Base-by-base conservation (phyloP, 768 basidiomycete species). In the Suillus fuscotomentosus region DNA sequence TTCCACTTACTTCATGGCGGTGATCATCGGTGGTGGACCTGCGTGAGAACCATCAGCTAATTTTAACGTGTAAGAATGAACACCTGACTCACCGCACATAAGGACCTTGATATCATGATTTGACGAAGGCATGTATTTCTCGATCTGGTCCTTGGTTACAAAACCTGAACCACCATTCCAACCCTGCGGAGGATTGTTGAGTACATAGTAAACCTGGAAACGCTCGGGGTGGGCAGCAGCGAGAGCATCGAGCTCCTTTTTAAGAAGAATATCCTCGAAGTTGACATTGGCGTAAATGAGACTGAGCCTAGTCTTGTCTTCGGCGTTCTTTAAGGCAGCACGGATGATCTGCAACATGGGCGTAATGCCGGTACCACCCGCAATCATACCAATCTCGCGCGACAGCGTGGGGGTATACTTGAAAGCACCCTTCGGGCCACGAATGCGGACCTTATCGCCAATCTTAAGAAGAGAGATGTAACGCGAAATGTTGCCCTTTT, bases 321-420 rank as follows among this genome's bases (percentile, higher is more conserved):
- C 74, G n/a, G 93, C 88, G 77, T 95, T 94, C 77, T 91, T 90
- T 74, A 98, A 85, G 14, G 89, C 87, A n/a, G 96, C 92, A 66
- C 92, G 90, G 78, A 98, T 91, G 82, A 99, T 93, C 75, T 99
- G 97, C 71, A 97, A 89, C 97, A 99, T 98, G 72, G 97, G 97
- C 0, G 97, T 97, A 76, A 99, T 97, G 63, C 97, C 97, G 3
- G 97, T 99, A 43, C 97, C 97, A 56, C 97, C 97, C 17, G 96
- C 95, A 71, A 99, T 97, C 96, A 99, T 96, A 73, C 94, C 91
- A 63, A 99, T 79, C 71, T 91, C 88, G 68, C 82, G 81, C n/a
- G 90, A 84, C 53, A 95, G 81, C 60, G 82, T 81, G 3, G 91
- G 86, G 51, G 79, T 70, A 80, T 99, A 99, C 68, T 83, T 85